These are phyloP conservation scores for Tripterygium wilfordii DNA, from an alignment of 177 flowering plant species.

Conservation along the genomic window DNA sequence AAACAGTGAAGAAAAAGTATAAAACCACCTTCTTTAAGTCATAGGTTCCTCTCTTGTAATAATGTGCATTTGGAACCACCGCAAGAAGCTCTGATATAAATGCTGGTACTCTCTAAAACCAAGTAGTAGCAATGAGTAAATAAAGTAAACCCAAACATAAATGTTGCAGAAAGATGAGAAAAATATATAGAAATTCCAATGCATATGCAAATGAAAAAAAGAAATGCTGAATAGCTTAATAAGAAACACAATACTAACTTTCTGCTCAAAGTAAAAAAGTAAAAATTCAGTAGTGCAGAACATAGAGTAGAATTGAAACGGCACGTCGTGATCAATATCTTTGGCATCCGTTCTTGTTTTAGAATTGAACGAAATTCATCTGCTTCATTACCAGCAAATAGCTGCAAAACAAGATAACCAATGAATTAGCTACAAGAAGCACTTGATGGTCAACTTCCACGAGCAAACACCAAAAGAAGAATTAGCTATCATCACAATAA, in stretches of 20 bases:
- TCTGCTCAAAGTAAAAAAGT: too few species aligned
- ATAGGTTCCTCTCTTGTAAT: constrained; percentile 87
- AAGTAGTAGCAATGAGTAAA: background rate
- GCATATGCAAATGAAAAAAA: too few species aligned
- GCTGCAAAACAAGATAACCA: constrained; percentile 31
- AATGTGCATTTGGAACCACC: constrained; percentile 87
- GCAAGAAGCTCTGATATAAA: constrained; percentile 71
- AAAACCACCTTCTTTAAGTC: constrained; percentile 83
- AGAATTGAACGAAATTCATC: constrained; percentile 81
- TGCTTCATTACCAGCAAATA: constrained; percentile 79
- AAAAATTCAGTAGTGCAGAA: too few species aligned
- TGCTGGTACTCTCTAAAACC: constrained; percentile 83
- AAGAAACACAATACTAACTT: too few species aligned
- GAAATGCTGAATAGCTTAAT: too few species aligned
- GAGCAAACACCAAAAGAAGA: too few species aligned
- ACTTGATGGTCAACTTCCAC: too few species aligned
- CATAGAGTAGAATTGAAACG: constrained; percentile 85
- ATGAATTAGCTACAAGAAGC: background rate
- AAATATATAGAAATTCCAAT: background rate
- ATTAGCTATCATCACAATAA: too few species aligned
- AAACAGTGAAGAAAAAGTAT: background rate
- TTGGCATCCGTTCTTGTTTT: constrained; percentile 45
- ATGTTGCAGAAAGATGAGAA: background rate
- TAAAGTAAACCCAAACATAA: background rate
- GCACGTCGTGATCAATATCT: constrained; percentile 83